Conservation (phyloP, 2,329 filamentous ascomycete genomes). For the Macrophomina pseudophaseolina region DNA sequence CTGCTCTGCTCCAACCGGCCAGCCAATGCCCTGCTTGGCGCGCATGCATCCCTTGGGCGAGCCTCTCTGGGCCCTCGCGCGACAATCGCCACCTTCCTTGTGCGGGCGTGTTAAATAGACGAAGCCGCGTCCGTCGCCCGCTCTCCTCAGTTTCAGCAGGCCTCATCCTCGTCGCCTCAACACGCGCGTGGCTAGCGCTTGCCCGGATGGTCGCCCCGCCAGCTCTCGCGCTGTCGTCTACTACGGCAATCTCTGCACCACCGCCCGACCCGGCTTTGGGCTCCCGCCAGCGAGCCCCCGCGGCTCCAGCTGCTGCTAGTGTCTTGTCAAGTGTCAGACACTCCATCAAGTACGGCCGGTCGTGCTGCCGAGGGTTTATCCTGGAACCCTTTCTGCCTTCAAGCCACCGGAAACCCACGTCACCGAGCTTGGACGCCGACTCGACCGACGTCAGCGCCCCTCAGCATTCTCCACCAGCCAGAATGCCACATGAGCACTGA, state of each 20-base stretch:
- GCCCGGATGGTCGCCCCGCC: not conserved
- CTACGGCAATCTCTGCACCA: not conserved
- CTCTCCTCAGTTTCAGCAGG: not conserved
- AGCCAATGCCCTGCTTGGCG: not conserved
- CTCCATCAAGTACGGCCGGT: not conserved
- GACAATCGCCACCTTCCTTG: conserved; percentile 16
- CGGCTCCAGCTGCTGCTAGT: not conserved
- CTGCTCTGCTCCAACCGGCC: conserved; percentile 7
- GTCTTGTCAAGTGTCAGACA: not conserved
- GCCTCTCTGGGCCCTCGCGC: conserved; percentile 5
- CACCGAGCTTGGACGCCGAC: conserved; percentile 5
- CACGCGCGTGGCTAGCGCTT: conserved; percentile 2
- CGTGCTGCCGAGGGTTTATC: not conserved
- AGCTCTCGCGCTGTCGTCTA: not conserved
- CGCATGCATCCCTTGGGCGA: conserved; percentile 11
- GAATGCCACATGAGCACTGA: not conserved
- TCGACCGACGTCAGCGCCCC: conserved; percentile 16
- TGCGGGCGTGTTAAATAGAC: conserved; percentile 11
- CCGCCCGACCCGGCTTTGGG: not conserved
- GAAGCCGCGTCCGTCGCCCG: conserved; percentile 10
- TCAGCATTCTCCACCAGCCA: not conserved
- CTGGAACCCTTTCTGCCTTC: conserved; percentile 1
- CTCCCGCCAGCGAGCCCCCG: not conserved
- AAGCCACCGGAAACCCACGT: conserved; percentile 14
- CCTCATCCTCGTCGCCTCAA: not conserved